phyloP scores from a whole-genome alignment of 805 yeast species.

The Starmerella bacillaris region DNA sequence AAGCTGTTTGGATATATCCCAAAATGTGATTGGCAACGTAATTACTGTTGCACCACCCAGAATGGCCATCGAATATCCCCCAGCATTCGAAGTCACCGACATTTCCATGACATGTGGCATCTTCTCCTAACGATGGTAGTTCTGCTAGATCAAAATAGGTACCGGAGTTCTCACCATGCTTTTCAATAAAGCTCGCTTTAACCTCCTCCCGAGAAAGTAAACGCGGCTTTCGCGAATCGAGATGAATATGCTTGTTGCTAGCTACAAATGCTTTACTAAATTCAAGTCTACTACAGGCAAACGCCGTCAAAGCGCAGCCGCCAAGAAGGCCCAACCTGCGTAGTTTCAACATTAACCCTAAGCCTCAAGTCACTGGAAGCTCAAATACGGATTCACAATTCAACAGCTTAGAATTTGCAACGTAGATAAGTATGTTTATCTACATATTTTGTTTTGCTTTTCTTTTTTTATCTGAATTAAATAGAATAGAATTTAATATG shows the following conservation, averaged over 20 bases:
- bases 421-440: no score
- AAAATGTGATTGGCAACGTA: slow-evolving; percentile 62
- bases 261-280: no score
- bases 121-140: slow-evolving; percentile 12
- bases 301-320: no score
- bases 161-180: slow-evolving; percentile 4
- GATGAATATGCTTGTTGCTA: not conserved
- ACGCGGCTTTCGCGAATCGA: slow-evolving; percentile 1
- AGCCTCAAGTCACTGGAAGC: no score
- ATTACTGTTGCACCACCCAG: slow-evolving; percentile 82
- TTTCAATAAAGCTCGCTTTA: not conserved
- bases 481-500: no score
- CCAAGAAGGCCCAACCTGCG: no score
- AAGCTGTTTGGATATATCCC: slow-evolving; percentile 42
- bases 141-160: slow-evolving; percentile 8
- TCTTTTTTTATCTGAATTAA: no score
- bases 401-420: no score
- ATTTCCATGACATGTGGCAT: slow-evolving; percentile 36
- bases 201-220: slow-evolving; percentile 5
- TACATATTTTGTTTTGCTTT: no score
- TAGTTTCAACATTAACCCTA: no score
- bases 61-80: slow-evolving; percentile 91
- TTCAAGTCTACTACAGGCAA: no score
- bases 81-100: slow-evolving; percentile 46
- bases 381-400: no score